A percentile compares a stretch with the other conserved stretches of the same genome.
These are phyloP conservation scores for Ajuga chamaepitys DNA, from an alignment of 257 asterid genomes.

Conservation along the genomic window DNA sequence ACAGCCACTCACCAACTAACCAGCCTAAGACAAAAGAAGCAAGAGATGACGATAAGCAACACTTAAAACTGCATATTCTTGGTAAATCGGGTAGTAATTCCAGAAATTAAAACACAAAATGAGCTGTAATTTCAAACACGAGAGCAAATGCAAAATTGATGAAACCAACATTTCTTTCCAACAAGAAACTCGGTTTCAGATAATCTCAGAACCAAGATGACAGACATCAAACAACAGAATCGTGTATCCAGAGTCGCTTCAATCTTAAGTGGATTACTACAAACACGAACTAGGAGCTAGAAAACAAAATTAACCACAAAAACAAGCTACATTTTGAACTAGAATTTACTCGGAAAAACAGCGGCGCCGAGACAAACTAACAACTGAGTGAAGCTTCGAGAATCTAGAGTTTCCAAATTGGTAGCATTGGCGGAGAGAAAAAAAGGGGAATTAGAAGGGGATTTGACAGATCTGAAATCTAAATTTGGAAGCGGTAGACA, in stretches of 20 bases:
- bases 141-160: not conserved
- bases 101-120: not conserved
- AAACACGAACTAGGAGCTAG: not conserved
- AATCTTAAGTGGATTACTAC: not conserved
- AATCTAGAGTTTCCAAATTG: not conserved
- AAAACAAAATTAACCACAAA: not conserved
- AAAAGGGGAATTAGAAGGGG: conserved; percentile 6
- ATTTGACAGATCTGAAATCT: conserved; percentile 29
- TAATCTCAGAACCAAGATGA: not conserved
- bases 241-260: not conserved
- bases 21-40: not conserved
- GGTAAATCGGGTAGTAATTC: conserved; percentile 1
- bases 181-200: not conserved
- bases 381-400: not conserved
- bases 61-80: not conserved
- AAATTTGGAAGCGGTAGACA: conserved; percentile 20
- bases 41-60: not conserved
- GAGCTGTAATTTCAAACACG: conserved; percentile 10
- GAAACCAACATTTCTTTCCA: not conserved
- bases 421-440: conserved; percentile 13
- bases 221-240: not conserved
- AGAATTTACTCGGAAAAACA: not conserved
- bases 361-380: not conserved
- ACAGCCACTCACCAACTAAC: not conserved
- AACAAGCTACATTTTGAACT: conserved; percentile 13